phyloP scores from a whole-genome alignment of 2,329 filamentous ascomycete species.

The Fusarium subglutinans region DNA sequence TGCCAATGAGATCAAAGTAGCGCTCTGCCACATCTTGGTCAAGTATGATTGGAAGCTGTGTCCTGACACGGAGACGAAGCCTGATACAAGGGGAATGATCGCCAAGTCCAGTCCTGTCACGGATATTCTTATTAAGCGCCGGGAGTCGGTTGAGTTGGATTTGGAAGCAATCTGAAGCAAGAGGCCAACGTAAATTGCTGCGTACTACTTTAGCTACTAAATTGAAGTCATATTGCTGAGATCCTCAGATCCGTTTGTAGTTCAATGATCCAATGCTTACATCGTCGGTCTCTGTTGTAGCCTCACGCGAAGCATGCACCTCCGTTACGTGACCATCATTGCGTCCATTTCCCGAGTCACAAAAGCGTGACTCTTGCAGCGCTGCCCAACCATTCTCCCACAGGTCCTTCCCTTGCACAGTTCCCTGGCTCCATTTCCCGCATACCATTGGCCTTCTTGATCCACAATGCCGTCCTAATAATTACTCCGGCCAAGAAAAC shows the following conservation, averaged over 20 bases:
- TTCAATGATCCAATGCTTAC: rapidly evolving
- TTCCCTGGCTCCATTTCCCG: rapidly evolving
- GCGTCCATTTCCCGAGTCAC: rapidly evolving
- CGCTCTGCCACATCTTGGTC: neutral
- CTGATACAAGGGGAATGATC: neutral
- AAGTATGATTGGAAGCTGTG: slow-evolving; percentile 9
- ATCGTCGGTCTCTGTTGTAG: rapidly evolving
- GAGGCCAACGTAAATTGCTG: rapidly evolving
- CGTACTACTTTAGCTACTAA: too few relatives aligned
- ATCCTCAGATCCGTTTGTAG: rapidly evolving
- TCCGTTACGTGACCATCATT: rapidly evolving
- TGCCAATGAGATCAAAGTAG: neutral
- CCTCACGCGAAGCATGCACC: rapidly evolving
- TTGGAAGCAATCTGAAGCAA: neutral
- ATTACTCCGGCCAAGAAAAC: neutral
- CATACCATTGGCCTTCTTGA: neutral
- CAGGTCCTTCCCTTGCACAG: neutral
- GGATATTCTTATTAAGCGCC: neutral
- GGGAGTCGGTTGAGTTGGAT: neutral
- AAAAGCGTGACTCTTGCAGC: neutral
- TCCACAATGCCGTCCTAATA: neutral
- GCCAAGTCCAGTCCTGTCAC: neutral
- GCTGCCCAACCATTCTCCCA: neutral
- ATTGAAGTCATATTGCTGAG: too few relatives aligned
- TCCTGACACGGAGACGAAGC: neutral